A percentile compares a stretch with the other conserved stretches of the same genome.
These are phyloP conservation scores for Yamadazyma pseudoaaseri DNA, from an alignment of 1,139 yeast species.

Conservation along the genomic window DNA sequence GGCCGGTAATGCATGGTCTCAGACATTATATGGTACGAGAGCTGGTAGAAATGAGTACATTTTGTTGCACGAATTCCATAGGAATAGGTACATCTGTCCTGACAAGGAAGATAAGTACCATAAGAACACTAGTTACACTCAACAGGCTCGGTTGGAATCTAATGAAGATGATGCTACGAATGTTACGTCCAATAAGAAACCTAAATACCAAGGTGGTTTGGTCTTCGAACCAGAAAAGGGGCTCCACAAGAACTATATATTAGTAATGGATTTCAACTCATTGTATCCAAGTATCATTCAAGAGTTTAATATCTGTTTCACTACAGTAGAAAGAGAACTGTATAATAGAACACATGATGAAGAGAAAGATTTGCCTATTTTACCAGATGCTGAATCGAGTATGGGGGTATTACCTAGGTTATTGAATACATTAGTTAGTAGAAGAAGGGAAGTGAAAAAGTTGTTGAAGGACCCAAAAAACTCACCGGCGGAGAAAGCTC, in stretches of 20 bases:
- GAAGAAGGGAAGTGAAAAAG: slow-evolving; percentile 92
- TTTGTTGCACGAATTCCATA: slow-evolving; percentile 86
- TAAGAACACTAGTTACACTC: slow-evolving; percentile 38
- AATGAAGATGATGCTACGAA: slow-evolving; percentile 49
- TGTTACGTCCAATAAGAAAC: slow-evolving; percentile 61
- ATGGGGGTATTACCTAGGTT: slow-evolving; percentile 88
- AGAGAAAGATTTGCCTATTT: slow-evolving; percentile 67
- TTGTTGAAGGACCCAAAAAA: slow-evolving; percentile 75
- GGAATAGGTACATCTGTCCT: slow-evolving; percentile 81
- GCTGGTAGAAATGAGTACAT: slow-evolving; percentile 96
- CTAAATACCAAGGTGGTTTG: slow-evolving; percentile 92
- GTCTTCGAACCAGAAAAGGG: slow-evolving; percentile 98
- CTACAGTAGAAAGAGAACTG: slow-evolving; percentile 79
- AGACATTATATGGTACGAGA: slow-evolving; percentile 91
- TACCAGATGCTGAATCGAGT: slow-evolving; percentile 57
- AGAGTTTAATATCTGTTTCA: slow-evolving; percentile 95
- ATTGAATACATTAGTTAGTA: slow-evolving; percentile 77
- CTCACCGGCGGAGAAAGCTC: slow-evolving; percentile 61
- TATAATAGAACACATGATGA: slow-evolving; percentile 46
- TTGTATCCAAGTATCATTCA: slow-evolving; percentile 97
- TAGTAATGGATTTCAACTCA: slow-evolving; percentile 98
- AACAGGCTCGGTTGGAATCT: slow-evolving; percentile 37
- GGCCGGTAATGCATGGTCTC: slow-evolving; percentile 98
- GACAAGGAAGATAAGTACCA: slow-evolving; percentile 68
- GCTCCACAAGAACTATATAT: slow-evolving; percentile 78